Evolutionary conservation across 495 filamentous ascomycete genomes (phyloP), one percentile per base, ranked within the genome.

Genomic region (Penicillium arizonense): DNA sequence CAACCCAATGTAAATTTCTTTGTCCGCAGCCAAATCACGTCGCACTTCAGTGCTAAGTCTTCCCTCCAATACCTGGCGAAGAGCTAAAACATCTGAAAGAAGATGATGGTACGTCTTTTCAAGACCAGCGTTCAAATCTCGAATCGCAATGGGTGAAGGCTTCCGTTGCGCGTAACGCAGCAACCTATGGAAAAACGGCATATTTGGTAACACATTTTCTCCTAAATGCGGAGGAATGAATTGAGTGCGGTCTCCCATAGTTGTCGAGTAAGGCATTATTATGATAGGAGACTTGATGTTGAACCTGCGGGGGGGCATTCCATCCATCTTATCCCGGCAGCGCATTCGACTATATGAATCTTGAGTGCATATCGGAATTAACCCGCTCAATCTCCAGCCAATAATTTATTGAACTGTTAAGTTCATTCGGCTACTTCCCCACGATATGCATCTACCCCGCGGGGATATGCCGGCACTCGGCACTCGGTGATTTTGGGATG

Each of bases 1-100:
- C 4, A 79, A 47, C 2, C 69, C 73, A 50, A 79, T 68, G 50
- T 72, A 78, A 8, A 79, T 70, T 50, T 77, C 76, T 11, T 71
- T 62, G 21, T 70, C 56, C 6, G 56, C 54, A 3, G 59, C 52
- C 2, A 79, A 53, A 10, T 67, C 56, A 0, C 40, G 47, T 20
- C 55, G 54, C 28, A 48, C 52, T 34, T 55, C 30, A 28, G 33
- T 5, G 16, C 44, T 47, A 8, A 69, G 46, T 5, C 3, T 48
- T 5, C 36, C 37, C 20, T 48, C 47, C n/a, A 69, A 35, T 4
- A 50, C 47, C 13, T 39, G 52, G 8, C 66, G 58, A 32, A 69
- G 45, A 43, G 52, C 46, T 13, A 58, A 39, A 0, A 50, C 62
- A 51, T 64, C 62, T 3, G 58, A 62, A 9, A 64, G 35, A 23